Evolutionary conservation across 1,284 basidiomycete species (phyloP).

Genomic region (Phlebopus sp.): DNA sequence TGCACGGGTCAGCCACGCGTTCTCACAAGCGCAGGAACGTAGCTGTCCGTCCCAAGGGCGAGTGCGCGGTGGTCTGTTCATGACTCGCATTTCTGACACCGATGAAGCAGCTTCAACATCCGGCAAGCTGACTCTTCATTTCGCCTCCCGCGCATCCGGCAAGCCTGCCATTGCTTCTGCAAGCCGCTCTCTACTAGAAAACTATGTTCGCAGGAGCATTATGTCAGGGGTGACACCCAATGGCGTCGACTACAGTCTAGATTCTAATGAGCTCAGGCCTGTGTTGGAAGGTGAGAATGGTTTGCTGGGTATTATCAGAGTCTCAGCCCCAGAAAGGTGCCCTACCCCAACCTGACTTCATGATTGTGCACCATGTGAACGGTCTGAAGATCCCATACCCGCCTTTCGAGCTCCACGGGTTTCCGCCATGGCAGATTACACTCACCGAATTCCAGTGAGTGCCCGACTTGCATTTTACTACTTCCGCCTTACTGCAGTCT

Average conservation of each 20-base stretch:
- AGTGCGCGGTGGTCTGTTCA: conserved; percentile 4
- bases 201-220: conserved; percentile 3
- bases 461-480: not conserved
- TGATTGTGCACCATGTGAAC: conserved; percentile 63
- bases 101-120: conserved; percentile 8
- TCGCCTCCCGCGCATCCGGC: conserved; percentile 47
- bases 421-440: conserved; percentile 76
- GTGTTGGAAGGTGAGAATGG: conserved; percentile 55
- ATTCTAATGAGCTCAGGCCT: conserved; percentile 45
- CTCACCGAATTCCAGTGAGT: conserved; percentile 75
- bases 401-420: conserved; percentile 65
- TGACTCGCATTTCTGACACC: conserved; percentile 10
- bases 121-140: conserved; percentile 37
- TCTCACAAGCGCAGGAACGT: conserved; percentile 24
- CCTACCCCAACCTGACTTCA: conserved; percentile 67
- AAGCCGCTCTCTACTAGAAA: conserved; percentile 36
- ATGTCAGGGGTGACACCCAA: conserved; percentile 5
- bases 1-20: conserved; percentile 23
- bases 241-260: conserved; percentile 32
- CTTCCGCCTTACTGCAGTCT: conserved; percentile 9
- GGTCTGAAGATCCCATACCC: conserved; percentile 35
- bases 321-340: conserved; percentile 37
- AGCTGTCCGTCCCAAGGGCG: conserved; percentile 25
- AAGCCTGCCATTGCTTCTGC: conserved; percentile 49
- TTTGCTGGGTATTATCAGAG: conserved; percentile 3